phyloP scores from a whole-genome alignment of 2,329 filamentous ascomycete genomes.

The Alternaria sp. region DNA sequence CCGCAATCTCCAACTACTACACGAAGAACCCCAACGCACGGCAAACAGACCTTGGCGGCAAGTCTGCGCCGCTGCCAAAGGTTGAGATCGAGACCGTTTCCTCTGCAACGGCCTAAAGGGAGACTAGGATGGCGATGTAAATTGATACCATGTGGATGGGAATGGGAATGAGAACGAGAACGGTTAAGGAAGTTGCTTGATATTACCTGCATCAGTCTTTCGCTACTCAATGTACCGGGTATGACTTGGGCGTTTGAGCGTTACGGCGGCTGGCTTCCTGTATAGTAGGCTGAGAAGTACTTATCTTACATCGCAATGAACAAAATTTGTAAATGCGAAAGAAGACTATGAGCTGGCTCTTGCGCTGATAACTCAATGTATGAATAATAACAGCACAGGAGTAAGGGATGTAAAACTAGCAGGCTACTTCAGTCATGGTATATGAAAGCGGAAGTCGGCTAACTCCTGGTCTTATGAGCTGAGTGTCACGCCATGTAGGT shows the following conservation, averaged over 20 bases:
- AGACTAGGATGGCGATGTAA: slow-evolving; percentile 25
- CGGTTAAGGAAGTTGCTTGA: neutral
- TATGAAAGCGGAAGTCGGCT: slow-evolving; percentile 2
- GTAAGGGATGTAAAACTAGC: neutral
- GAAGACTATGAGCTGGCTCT: neutral
- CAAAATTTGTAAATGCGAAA: slow-evolving; percentile 10
- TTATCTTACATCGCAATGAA: slow-evolving; percentile 14
- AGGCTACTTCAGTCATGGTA: neutral
- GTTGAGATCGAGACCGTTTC: slow-evolving; percentile 66
- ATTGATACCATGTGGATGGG: slow-evolving; percentile 29
- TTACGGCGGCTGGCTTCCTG: slow-evolving; percentile 15
- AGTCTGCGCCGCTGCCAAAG: slow-evolving; percentile 72
- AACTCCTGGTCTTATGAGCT: slow-evolving; percentile 22
- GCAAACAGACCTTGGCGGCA: slow-evolving; percentile 79
- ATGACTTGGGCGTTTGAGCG: slow-evolving; percentile 22
- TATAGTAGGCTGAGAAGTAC: slow-evolving; percentile 13
- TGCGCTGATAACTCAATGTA: neutral
- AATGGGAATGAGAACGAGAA: neutral
- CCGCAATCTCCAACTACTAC: slow-evolving; percentile 89
- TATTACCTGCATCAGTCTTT: slow-evolving; percentile 17
- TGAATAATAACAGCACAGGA: neutral
- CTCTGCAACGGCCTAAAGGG: slow-evolving; percentile 43
- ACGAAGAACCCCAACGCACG: slow-evolving; percentile 84
- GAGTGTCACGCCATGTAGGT: slow-evolving; percentile 40
- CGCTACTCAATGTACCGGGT: slow-evolving; percentile 15